phyloP scores from a whole-genome alignment of 108 stramenopile genomes.

The Stephanodiscus triporus region DNA sequence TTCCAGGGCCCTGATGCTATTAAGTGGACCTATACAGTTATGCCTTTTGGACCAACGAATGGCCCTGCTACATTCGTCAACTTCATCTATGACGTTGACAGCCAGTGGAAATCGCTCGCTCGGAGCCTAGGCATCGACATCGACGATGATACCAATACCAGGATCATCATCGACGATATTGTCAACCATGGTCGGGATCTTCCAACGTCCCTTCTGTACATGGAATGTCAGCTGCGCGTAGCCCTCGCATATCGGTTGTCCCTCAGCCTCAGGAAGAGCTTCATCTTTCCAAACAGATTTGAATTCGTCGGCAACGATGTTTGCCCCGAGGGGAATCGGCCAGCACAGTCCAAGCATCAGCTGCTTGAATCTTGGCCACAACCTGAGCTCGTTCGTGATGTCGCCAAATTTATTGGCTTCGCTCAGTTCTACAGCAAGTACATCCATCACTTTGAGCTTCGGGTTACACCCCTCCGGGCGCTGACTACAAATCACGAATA shows the following conservation, averaged over 20 bases:
- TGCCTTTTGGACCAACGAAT: conserved; percentile 4
- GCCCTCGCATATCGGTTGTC: background rate
- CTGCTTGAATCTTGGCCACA: conserved; percentile 6
- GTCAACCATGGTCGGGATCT: background rate
- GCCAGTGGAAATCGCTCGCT: conserved; percentile 17
- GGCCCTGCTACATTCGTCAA: conserved; percentile 11
- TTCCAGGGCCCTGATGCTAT: background rate
- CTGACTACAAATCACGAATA: background rate
- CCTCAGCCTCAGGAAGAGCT: conserved; percentile 2
- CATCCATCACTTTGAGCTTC: background rate
- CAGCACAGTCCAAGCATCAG: conserved; percentile 3
- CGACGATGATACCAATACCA: conserved; percentile 22
- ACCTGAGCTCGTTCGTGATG: conserved; percentile 14
- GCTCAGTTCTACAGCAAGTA: background rate
- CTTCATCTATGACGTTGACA: conserved; percentile 12
- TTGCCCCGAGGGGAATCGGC: conserved; percentile 6
- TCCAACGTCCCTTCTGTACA: conserved; percentile 1
- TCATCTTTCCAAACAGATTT: background rate
- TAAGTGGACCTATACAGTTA: conserved; percentile 2
- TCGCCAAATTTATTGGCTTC: conserved; percentile 16
- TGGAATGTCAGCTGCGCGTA: conserved; percentile 17
- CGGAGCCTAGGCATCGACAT: background rate
- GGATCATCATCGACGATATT: conserved; percentile 8
- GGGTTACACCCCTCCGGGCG: background rate
- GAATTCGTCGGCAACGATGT: conserved; percentile 4